Evolutionary conservation across 1,284 basidiomycete genomes (phyloP), one percentile per base, ranked within the genome.

Genomic region (Trametes hirsuta): DNA sequence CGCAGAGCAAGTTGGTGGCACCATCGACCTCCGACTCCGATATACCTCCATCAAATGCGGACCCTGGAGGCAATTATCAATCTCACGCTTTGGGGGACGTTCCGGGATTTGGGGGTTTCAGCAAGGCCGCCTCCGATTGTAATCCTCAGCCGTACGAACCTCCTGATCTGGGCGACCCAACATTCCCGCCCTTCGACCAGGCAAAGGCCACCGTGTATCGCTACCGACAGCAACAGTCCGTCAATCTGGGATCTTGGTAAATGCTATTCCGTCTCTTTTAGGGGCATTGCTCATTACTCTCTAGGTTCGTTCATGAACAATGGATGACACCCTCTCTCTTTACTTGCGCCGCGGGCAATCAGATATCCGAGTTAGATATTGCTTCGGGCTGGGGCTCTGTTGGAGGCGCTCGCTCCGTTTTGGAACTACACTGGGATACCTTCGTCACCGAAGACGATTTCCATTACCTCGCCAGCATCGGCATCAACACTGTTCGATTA

Each of bases 361-460:
- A 82, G 66, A 67, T 75, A 2, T 83, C 88, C 2, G 86, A 87
- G 66, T 69, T 84, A 22, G 82, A 88, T 68, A 79, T 88, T 60
- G 81, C 80, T 25, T 75, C 71, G 53, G 84, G 83, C 9, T 86
- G 83, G 79, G 79, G 79, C 15, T 81, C 79, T 35, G 61, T 68
- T 6, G 69, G 71, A 3, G 70, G 72, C 62, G 87, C 90, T 18
- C 78, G 81, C 21, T 69, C 77, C 25, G 73, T 86, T 9, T 78
- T 94, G 60, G 90, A 93, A 73, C 78, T 79, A 47, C 91, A 92
- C 72, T 94, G 91, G 91, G 88, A 90, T 66, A 89, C 86, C 6
- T 94, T 87, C 75, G 85, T 93, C 71, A 86, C 77, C 12, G 80
- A 83, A 52, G 72, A 77, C 0, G 89, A 91, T 71, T 88, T 92